phyloP scores from a whole-genome alignment of 2,329 filamentous ascomycete genomes.

The Pseudodiploospora longispora region DNA sequence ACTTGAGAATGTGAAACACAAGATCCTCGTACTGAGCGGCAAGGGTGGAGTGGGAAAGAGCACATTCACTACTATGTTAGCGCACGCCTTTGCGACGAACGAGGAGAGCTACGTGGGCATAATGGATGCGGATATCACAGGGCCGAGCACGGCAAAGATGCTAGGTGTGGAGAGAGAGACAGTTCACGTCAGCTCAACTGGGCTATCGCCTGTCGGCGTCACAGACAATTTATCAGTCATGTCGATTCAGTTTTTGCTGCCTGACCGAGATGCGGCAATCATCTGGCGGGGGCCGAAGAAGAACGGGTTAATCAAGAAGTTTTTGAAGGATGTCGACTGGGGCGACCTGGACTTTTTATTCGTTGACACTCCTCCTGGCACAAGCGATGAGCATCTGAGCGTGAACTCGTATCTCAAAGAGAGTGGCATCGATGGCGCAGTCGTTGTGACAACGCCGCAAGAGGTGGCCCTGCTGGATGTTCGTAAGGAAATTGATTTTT shows the following conservation, averaged over 20 bases:
- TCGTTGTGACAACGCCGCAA: constrained; percentile 90
- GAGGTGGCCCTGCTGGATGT: constrained; percentile 90
- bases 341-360: constrained; percentile 88
- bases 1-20: constrained; percentile 75
- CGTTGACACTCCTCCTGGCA: constrained; percentile 92
- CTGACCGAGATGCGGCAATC: constrained; percentile 84
- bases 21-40: constrained; percentile 84
- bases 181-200: constrained; percentile 79
- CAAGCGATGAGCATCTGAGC: constrained; percentile 88
- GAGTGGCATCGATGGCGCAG: constrained; percentile 85
- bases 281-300: constrained; percentile 99
- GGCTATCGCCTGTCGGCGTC: constrained; percentile 95
- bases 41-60: constrained; percentile 97
- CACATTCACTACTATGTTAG: constrained; percentile 82
- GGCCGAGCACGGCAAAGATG: constrained; percentile 96
- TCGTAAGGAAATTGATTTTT: constrained; percentile 96
- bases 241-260: constrained; percentile 98
- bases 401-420: constrained; percentile 90
- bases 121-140: constrained; percentile 98
- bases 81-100: constrained; percentile 81
- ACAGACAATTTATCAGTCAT: constrained; percentile 90
- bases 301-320: constrained; percentile 96
- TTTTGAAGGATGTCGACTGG: constrained; percentile 97
- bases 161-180: constrained; percentile 93
- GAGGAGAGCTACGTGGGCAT: constrained; percentile 75